These are phyloP conservation scores for Leucocoprinus birnbaumii DNA, from an alignment of 768 basidiomycete genomes.

Conservation along the genomic window DNA sequence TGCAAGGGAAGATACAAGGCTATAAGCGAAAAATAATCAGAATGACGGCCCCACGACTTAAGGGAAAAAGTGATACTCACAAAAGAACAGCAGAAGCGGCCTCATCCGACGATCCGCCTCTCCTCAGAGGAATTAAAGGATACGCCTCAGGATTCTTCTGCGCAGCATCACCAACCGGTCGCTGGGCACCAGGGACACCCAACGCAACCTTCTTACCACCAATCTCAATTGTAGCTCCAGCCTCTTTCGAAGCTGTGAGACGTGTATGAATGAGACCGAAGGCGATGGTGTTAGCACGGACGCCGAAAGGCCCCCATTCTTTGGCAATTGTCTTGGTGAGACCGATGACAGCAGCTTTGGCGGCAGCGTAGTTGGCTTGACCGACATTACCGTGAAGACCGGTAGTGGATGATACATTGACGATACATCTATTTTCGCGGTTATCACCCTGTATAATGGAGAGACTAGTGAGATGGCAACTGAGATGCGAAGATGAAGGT, in stretches of 20 bases:
- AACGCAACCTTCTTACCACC: constrained; percentile 82
- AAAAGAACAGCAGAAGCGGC: constrained; percentile 75
- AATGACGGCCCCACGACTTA: too few relatives aligned
- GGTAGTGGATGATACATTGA: constrained; percentile 81
- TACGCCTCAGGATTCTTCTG: constrained; percentile 31
- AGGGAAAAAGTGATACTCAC: too few relatives aligned
- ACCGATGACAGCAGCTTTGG: constrained; percentile 75
- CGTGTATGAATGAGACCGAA: constrained; percentile 78
- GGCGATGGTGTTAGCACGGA: constrained; percentile 80
- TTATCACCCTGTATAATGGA: constrained; percentile 48
- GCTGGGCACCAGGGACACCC: constrained; percentile 64
- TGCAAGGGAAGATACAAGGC: constrained; percentile 75
- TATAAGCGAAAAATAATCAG: constrained; percentile 22
- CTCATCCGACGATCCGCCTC: constrained; percentile 71
- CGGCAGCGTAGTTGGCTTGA: constrained; percentile 80
- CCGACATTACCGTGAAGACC: constrained; percentile 88
- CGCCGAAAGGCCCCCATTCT: constrained; percentile 83
- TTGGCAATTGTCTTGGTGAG: constrained; percentile 85
- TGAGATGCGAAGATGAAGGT: constrained; percentile 6
- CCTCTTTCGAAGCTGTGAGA: constrained; percentile 80
- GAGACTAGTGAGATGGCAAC: background rate
- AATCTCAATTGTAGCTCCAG: constrained; percentile 71
- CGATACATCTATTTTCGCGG: constrained; percentile 68
- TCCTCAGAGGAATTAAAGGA: constrained; percentile 56
- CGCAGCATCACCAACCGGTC: constrained; percentile 24